Conservation (phyloP, 139 green algal genomes). For the Closterium sp. region DNA sequence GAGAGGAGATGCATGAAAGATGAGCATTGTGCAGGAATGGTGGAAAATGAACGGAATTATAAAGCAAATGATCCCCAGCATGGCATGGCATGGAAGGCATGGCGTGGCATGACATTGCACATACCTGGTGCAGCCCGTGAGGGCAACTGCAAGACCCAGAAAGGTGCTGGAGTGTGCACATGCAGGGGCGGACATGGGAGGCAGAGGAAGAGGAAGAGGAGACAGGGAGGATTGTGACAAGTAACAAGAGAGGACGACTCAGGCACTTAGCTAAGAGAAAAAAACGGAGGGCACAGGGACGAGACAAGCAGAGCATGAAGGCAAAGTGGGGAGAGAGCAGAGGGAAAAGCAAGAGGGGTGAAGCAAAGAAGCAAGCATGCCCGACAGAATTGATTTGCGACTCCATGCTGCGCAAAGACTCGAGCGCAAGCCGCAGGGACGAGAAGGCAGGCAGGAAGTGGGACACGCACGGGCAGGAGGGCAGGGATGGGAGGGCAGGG, state of each 20-base stretch:
- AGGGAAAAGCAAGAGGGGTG: neutral
- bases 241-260: neutral
- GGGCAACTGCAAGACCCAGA: constrained; percentile 22
- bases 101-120: neutral
- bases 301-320: neutral
- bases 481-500: neutral
- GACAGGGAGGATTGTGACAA: neutral
- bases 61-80: neutral
- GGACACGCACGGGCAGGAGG: neutral
- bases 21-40: too few relatives aligned
- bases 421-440: neutral
- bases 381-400: neutral
- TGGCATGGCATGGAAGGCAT: neutral
- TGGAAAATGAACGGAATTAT: too few relatives aligned
- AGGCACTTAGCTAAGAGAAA: neutral
- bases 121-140: constrained; percentile 39
- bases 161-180: constrained; percentile 17
- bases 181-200: neutral
- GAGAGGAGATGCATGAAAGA: too few relatives aligned
- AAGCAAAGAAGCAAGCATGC: neutral
- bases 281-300: neutral
- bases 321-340: neutral
- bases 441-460: neutral
- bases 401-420: neutral
- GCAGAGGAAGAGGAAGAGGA: neutral